Conservation (phyloP, 2,329 filamentous ascomycete genomes). For the Myriosclerotinia scirpicola region DNA sequence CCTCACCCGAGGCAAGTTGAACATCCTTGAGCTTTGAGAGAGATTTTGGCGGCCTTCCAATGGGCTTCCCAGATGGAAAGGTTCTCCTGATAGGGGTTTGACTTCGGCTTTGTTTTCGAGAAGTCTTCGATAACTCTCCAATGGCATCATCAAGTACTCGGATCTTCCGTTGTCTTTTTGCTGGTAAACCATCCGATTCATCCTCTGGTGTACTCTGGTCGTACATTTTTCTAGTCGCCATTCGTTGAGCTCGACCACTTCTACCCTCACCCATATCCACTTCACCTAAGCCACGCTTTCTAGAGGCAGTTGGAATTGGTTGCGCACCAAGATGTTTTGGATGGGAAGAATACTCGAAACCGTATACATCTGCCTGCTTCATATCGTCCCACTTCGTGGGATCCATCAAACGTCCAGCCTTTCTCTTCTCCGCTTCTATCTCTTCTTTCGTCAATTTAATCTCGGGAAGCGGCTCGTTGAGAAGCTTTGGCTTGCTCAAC, state of each 20-base stretch:
- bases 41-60: conserved; percentile 39
- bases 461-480: conserved; percentile 31
- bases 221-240: conserved; percentile 30
- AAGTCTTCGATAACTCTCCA: conserved; percentile 25
- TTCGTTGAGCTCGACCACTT: conserved; percentile 34
- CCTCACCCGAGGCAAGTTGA: conserved; percentile 29
- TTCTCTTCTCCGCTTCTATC: conserved; percentile 32
- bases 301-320: conserved; percentile 44
- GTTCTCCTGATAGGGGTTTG: conserved; percentile 31
- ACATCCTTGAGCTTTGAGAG: conserved; percentile 36
- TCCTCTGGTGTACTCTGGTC: conserved; percentile 34
- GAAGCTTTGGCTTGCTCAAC: conserved; percentile 27
- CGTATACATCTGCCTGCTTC: conserved; percentile 61
- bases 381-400: conserved; percentile 36
- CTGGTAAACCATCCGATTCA: conserved; percentile 35
- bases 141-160: conserved; percentile 31
- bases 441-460: conserved; percentile 34
- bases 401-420: conserved; percentile 32
- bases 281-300: conserved; percentile 22
- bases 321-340: conserved; percentile 58
- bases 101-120: conserved; percentile 29
- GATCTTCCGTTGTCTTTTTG: conserved; percentile 35
- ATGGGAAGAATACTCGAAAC: conserved; percentile 61
- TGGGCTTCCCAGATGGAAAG: conserved; percentile 39
- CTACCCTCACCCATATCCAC: conserved; percentile 30